Evolutionary conservation across 169 alveolate species (phyloP).

Genomic region (Plasmodium vinckei): DNA sequence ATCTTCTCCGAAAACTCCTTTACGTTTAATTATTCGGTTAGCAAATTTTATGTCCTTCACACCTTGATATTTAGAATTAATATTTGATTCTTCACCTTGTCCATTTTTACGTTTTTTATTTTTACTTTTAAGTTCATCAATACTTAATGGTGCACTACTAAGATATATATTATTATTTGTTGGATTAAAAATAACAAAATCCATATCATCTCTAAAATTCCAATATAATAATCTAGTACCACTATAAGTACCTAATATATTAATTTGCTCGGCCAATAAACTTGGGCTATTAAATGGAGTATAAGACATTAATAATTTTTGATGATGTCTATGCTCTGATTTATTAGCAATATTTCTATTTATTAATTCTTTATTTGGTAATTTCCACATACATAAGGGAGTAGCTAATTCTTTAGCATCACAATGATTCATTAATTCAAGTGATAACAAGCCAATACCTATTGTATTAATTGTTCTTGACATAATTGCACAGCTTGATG

Average conservation of each 20-base stretch:
- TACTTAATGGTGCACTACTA: constrained; percentile 77
- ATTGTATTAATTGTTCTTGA: constrained; percentile 89
- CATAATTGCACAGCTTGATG: constrained; percentile 90
- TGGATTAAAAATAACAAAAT: constrained; percentile 79
- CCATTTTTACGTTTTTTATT: constrained; percentile 11
- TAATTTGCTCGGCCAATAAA: constrained; percentile 90
- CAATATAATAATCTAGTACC: constrained; percentile 90
- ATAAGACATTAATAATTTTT: constrained; percentile 89
- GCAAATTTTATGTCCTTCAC: constrained; percentile 30
- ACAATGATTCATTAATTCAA: constrained; percentile 87
- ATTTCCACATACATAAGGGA: constrained; percentile 91
- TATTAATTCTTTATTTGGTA: constrained; percentile 91
- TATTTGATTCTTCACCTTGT: constrained; percentile 30
- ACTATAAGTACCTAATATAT: constrained; percentile 88
- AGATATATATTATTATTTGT: constrained; percentile 83
- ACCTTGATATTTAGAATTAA: neutral
- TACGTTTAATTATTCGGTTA: constrained; percentile 45
- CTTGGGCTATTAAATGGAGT: constrained; percentile 91
- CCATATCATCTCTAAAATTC: constrained; percentile 91
- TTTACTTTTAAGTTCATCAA: constrained; percentile 23
- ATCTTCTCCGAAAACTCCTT: constrained; percentile 14
- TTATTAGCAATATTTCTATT: constrained; percentile 87
- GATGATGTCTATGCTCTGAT: constrained; percentile 92
- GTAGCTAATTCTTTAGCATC: constrained; percentile 86
- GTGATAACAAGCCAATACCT: constrained; percentile 91